Base-by-base conservation (phyloP, 257 asterid genomes). In the Misopates orontium region DNA sequence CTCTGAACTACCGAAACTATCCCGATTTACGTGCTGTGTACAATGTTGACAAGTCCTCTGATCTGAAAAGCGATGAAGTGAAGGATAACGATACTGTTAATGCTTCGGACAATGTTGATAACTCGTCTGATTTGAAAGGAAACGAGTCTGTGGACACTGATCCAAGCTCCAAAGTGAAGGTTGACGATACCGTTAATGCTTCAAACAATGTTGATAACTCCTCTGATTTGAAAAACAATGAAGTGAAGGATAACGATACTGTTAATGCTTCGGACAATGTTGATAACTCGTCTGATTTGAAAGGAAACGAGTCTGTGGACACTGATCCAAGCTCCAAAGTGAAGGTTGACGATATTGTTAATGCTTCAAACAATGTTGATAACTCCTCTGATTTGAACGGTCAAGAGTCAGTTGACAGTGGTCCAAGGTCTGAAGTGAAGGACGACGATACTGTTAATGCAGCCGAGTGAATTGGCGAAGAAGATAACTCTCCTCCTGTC, bases 1-100 rank as follows among this genome's bases (percentile, higher is more conserved):
- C 96, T 55, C 75, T 93, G 40, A 90, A 93, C 84, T 73, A 90
- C 53, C 95, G 95, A 28, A 90, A 93, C 75, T 88, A 83, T 66
- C 85, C 96, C 7, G 97, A 93, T 84, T 73, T 93, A 52, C 77
- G 74, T 15, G 57, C 44, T 58, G 20, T 4, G 32, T 13, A 57
- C 21, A n/a, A 28, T 16, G 63, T 31, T 17, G 24, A 17, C 6
- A 57, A 32, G 8, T 17, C 63, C 17, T 10, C 24, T 57, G 20
- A 40, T 45, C 60, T 41, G 18, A 21, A 21, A 1, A 36, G 23
- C 51, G 20, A 75, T 3, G 65, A 50, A 36, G 68, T 23, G 19
- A 18, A 17, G 16, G 67, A 8, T 14, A 17, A 39, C 17, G 67
- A 39, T 66, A 32, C 31, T 25, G 11, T 28, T 56, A 36, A 4